Percentiles rank a stretch among this genome's conserved stretches.
These are phyloP conservation scores for Pleurotus citrinopileatus DNA, from an alignment of 768 basidiomycete species.

Conservation along the genomic window DNA sequence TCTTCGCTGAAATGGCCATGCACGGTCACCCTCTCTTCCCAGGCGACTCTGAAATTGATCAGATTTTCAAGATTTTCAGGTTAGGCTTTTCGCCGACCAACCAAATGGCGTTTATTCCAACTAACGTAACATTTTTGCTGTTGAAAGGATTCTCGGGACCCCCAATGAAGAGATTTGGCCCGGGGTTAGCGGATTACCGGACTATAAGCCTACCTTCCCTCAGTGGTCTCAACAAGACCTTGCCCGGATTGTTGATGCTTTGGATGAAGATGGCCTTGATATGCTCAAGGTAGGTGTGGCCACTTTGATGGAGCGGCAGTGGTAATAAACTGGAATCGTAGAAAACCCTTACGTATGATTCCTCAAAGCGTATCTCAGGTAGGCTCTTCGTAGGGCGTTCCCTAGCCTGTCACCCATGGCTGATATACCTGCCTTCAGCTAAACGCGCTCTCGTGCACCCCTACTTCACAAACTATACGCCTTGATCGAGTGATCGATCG, in stretches of 20 bases:
- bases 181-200: slow-evolving; percentile 81
- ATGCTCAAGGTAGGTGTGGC: slow-evolving; percentile 57
- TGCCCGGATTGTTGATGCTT: slow-evolving; percentile 54
- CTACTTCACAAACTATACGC: slow-evolving; percentile 42
- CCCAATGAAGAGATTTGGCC: slow-evolving; percentile 93
- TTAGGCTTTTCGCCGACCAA: slow-evolving; percentile 24
- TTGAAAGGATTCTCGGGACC: slow-evolving; percentile 87
- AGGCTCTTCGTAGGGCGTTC: slow-evolving; percentile 26
- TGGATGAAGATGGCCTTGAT: slow-evolving; percentile 81
- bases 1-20: slow-evolving; percentile 99
- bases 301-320: too few species aligned
- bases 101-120: not conserved
- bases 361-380: slow-evolving; percentile 92
- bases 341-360: slow-evolving; percentile 81
- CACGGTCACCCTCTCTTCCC: slow-evolving; percentile 88
- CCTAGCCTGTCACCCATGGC: slow-evolving; percentile 16
- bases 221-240: slow-evolving; percentile 88
- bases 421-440: slow-evolving; percentile 48
- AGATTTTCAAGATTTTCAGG: slow-evolving; percentile 99
- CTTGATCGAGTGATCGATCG: too few species aligned
- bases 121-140: not conserved
- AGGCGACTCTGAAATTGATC: slow-evolving; percentile 99
- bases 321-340: slow-evolving; percentile 19
- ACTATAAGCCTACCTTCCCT: slow-evolving; percentile 96
- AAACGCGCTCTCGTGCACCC: slow-evolving; percentile 54